Evolutionary conservation across 495 filamentous ascomycete species (phyloP).

Genomic region (Aspergillus biplanus): DNA sequence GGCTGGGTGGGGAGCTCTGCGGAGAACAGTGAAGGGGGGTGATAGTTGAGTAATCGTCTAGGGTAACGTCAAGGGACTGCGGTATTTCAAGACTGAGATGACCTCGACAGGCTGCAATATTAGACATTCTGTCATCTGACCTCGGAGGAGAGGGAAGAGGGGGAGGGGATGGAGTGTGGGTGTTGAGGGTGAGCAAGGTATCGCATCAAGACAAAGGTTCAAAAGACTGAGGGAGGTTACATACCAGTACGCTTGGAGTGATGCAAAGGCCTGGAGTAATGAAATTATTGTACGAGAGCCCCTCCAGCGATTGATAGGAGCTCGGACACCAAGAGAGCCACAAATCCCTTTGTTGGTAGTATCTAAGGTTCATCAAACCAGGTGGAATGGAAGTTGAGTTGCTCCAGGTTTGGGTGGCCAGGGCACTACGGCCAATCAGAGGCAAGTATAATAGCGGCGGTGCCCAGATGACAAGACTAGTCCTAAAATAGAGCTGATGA

Average conservation of each 20-base stretch:
- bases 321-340: constrained; percentile 7
- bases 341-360: constrained; percentile 6
- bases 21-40: constrained; percentile 24
- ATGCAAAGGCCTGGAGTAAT: background rate
- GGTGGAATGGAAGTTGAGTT: constrained; percentile 13
- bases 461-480: constrained; percentile 21
- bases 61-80: constrained; percentile 23
- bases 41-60: constrained; percentile 12
- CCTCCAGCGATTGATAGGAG: constrained; percentile 10
- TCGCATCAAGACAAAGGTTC: constrained; percentile 3
- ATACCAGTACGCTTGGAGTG: constrained; percentile 21
- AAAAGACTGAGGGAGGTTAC: constrained; percentile 11
- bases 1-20: constrained; percentile 22
- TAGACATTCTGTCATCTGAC: constrained; percentile 31
- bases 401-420: constrained; percentile 12
- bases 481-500: constrained; percentile 24
- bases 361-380: constrained; percentile 12
- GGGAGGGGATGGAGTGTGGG: constrained; percentile 16
- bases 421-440: constrained; percentile 20
- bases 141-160: constrained; percentile 12
- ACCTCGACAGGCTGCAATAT: constrained; percentile 28
- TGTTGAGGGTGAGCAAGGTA: constrained; percentile 11
- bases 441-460: background rate
- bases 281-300: background rate
- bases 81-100: constrained; percentile 19